phyloP scores from a whole-genome alignment of 106 monocot species.

The Narthecium ossifragum region DNA sequence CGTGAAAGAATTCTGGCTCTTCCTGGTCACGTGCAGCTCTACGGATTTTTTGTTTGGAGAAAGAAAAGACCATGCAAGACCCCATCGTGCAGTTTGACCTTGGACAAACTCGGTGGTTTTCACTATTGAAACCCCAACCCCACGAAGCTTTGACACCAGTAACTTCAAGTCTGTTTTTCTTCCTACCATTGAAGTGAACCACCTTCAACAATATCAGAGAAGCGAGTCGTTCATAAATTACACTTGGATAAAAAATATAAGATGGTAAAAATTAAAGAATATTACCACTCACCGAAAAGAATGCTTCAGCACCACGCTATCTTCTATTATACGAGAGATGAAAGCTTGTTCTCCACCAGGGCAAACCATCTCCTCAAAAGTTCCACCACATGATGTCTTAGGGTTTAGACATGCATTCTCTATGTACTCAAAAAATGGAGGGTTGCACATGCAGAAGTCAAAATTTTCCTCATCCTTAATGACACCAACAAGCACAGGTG shows the following conservation, averaged over 20 bases:
- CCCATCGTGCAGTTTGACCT: constrained; percentile 93
- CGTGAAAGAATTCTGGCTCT: constrained; percentile 61
- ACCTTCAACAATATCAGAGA: constrained; percentile 39
- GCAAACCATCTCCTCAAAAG: constrained; percentile 81
- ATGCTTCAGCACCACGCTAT: constrained; percentile 63
- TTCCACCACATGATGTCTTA: constrained; percentile 85
- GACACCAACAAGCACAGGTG: constrained; percentile 65
- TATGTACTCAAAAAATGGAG: constrained; percentile 87
- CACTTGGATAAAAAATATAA: neutral
- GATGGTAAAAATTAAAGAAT: neutral
- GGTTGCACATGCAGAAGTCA: constrained; percentile 99
- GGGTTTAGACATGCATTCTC: constrained; percentile 87
- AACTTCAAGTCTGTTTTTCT: constrained; percentile 76
- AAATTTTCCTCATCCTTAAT: constrained; percentile 71
- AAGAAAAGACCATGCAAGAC: constrained; percentile 94
- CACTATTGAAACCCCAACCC: constrained; percentile 65
- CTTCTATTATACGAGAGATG: constrained; percentile 74
- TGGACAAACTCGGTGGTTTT: constrained; percentile 98
- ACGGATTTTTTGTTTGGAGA: constrained; percentile 52
- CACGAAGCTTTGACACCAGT: constrained; percentile 70
- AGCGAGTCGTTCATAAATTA: neutral
- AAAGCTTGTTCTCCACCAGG: constrained; percentile 86
- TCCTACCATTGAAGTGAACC: constrained; percentile 98
- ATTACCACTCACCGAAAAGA: constrained; percentile 48
- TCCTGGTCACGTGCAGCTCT: constrained; percentile 23